These are phyloP conservation scores for Symmetrospora coprosmae DNA, from an alignment of 768 basidiomycete species.

Conservation along the genomic window DNA sequence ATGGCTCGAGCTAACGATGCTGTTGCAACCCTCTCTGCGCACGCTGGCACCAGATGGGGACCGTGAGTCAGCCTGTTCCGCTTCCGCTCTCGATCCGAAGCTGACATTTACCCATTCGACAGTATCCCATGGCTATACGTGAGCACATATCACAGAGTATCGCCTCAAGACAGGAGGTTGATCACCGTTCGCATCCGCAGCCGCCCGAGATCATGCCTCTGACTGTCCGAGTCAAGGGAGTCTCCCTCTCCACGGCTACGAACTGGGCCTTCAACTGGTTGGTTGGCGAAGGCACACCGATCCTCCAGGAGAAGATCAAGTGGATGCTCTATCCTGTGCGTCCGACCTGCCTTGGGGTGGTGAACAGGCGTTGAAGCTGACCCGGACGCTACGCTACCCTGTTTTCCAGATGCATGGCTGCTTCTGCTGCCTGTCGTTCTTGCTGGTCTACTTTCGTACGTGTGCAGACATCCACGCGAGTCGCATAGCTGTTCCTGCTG, in stretches of 20 bases:
- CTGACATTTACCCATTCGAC: neutral
- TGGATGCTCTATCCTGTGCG: constrained; percentile 96
- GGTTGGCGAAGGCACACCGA: constrained; percentile 75
- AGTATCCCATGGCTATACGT: constrained; percentile 12
- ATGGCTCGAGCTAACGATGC: too few relatives aligned
- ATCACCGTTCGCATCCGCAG: neutral
- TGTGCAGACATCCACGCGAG: constrained; percentile 21
- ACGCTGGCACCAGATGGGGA: constrained; percentile 42
- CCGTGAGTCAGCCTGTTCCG: neutral
- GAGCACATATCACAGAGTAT: neutral
- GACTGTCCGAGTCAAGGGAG: constrained; percentile 67
- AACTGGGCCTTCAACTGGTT: constrained; percentile 61
- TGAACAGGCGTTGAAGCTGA: constrained; percentile 52
- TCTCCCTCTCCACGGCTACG: constrained; percentile 81
- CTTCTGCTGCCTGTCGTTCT: constrained; percentile 51
- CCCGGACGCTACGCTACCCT: too few relatives aligned
- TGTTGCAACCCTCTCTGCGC: too few relatives aligned
- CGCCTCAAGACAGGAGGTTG: neutral
- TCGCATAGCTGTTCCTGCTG: neutral
- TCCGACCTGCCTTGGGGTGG: neutral
- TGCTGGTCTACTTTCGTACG: constrained; percentile 58
- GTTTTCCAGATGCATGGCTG: constrained; percentile 70
- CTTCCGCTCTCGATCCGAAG: neutral
- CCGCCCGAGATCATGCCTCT: constrained; percentile 27
- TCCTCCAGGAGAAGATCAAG: constrained; percentile 67